These are phyloP conservation scores for Hypomyces perniciosus DNA, from an alignment of 2,329 filamentous ascomycete species.

Conservation along the genomic window DNA sequence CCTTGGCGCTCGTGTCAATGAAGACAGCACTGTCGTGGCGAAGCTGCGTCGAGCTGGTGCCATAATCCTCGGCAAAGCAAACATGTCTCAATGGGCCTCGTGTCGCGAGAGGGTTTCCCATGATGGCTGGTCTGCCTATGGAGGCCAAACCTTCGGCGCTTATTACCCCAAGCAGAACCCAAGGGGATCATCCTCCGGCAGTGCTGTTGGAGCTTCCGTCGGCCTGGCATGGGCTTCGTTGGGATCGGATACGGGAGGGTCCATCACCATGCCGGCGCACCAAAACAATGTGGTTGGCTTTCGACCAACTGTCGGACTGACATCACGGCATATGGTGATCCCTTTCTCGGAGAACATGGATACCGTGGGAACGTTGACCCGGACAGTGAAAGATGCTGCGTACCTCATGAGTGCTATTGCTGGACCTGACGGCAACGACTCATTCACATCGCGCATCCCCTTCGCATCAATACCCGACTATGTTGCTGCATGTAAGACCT, in stretches of 20 bases:
- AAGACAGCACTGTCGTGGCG: conserved; percentile 52
- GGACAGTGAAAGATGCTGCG: conserved; percentile 60
- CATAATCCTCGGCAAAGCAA: conserved; percentile 61
- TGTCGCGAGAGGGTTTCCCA: conserved; percentile 46
- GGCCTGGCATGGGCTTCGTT: conserved; percentile 53
- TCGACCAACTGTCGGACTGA: conserved; percentile 61
- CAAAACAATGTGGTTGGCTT: conserved; percentile 60
- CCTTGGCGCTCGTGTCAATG: conserved; percentile 45
- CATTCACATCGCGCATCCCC: conserved; percentile 58
- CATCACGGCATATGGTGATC: conserved; percentile 56
- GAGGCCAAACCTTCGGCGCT: conserved; percentile 54
- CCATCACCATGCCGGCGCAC: conserved; percentile 50
- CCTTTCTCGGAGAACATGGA: conserved; percentile 61
- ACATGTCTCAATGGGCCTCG: conserved; percentile 58
- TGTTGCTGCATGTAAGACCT: conserved; percentile 48
- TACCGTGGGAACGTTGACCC: conserved; percentile 58
- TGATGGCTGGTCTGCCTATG: conserved; percentile 59
- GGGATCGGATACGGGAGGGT: conserved; percentile 50
- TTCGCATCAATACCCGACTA: conserved; percentile 48
- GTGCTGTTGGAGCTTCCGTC: conserved; percentile 51
- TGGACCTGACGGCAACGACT: conserved; percentile 53
- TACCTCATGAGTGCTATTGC: conserved; percentile 58
- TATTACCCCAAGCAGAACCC: conserved; percentile 58
- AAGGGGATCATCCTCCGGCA: conserved; percentile 53
- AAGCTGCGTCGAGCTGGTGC: conserved; percentile 57